A percentile compares a stretch with the other conserved stretches of the same genome.
Conservation (phyloP, 495 filamentous ascomycete species). For the Penicillium argentinense region DNA sequence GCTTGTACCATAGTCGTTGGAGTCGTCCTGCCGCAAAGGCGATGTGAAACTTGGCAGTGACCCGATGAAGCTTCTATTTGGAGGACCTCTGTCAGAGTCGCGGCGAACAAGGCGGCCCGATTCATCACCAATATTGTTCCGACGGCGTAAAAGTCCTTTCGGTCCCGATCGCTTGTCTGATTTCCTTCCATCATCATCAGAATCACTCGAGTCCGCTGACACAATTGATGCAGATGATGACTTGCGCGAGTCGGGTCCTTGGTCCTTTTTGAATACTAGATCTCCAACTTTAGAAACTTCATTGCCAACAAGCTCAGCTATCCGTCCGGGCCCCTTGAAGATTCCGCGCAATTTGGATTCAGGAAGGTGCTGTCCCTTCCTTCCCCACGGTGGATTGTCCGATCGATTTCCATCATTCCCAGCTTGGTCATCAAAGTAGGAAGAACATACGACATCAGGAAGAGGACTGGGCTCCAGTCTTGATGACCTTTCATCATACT, state of each 20-base stretch:
- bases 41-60: constrained; percentile 55
- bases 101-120: constrained; percentile 28
- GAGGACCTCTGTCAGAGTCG: constrained; percentile 30
- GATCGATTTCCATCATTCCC: constrained; percentile 10
- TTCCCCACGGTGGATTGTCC: constrained; percentile 19
- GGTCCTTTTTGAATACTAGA: constrained; percentile 53
- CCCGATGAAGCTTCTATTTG: constrained; percentile 30
- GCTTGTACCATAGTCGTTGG: constrained; percentile 12
- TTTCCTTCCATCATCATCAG: constrained; percentile 39
- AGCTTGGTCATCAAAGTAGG: constrained; percentile 27
- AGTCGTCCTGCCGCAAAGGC: constrained; percentile 36
- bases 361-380: constrained; percentile 26
- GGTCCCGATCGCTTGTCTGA: constrained; percentile 31
- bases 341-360: constrained; percentile 51
- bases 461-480: constrained; percentile 35
- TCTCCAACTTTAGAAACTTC: constrained; percentile 60
- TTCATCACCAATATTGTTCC: constrained; percentile 38
- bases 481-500: constrained; percentile 10
- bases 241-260: constrained; percentile 31
- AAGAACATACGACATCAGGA: constrained; percentile 28
- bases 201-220: constrained; percentile 45
- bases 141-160: constrained; percentile 31
- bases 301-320: constrained; percentile 54
- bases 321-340: constrained; percentile 53
- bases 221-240: constrained; percentile 40